phyloP scores from a whole-genome alignment of 106 monocot genomes.

The Phalaenopsis aphrodite region DNA sequence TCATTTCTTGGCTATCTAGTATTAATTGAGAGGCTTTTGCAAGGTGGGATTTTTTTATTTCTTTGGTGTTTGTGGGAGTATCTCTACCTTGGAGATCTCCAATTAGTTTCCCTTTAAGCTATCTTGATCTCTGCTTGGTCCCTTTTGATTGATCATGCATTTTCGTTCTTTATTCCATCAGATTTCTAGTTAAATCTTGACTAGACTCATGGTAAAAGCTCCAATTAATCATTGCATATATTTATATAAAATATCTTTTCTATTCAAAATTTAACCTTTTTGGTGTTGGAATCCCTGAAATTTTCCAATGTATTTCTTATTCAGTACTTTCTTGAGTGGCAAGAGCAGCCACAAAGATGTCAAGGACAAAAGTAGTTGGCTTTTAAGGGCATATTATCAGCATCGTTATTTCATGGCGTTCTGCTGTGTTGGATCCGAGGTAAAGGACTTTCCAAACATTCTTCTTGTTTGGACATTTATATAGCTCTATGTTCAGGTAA shows the following conservation, averaged over 20 bases:
- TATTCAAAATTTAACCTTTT: background rate
- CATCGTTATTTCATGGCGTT: conserved; percentile 83
- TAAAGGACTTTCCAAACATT: conserved; percentile 7
- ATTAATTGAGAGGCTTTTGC: background rate
- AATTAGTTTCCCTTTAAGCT: no score
- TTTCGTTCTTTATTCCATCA: background rate
- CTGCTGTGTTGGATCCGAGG: conserved; percentile 96
- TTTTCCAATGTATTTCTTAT: conserved; percentile 7
- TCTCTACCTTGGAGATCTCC: no score
- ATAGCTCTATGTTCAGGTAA: background rate
- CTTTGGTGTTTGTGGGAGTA: background rate
- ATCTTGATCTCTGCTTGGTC: background rate
- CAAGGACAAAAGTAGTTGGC: conserved; percentile 75
- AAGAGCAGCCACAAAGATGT: conserved; percentile 95
- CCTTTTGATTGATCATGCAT: background rate
- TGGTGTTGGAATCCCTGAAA: background rate
- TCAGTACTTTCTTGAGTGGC: conserved; percentile 83
- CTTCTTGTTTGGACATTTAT: background rate
- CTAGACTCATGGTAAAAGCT: no score
- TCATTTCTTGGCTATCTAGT: background rate
- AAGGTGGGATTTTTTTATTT: background rate
- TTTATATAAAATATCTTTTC: background rate
- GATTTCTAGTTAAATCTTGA: no score
- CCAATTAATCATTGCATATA: no score
- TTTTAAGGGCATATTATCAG: conserved; percentile 74